These are phyloP conservation scores for Fusarium fujikuroi DNA, from an alignment of 2,329 filamentous ascomycete genomes.

Conservation along the genomic window DNA sequence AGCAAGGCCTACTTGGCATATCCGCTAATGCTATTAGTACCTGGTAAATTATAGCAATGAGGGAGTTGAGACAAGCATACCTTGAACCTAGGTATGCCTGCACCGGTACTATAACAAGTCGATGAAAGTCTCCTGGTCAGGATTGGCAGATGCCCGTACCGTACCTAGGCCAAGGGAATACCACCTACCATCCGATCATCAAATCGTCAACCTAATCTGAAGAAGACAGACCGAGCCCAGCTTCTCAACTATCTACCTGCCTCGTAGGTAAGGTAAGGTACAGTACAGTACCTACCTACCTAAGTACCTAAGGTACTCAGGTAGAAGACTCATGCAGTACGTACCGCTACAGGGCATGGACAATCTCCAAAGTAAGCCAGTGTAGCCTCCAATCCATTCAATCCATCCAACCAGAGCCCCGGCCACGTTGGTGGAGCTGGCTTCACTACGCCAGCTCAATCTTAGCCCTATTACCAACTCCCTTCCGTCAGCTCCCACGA, in stretches of 20 bases:
- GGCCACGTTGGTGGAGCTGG: conserved; percentile 42
- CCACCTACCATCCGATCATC: conserved; percentile 39
- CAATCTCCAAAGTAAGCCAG: conserved; percentile 15
- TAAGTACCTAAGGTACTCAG: background rate
- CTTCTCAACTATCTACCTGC: background rate
- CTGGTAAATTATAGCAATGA: conserved; percentile 39
- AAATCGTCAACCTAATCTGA: conserved; percentile 17
- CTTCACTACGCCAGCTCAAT: conserved; percentile 41
- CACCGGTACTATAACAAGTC: background rate
- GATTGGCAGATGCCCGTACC: conserved; percentile 14
- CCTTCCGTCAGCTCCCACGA: conserved; percentile 42
- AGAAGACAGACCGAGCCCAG: conserved; percentile 5
- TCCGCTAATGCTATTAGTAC: conserved; percentile 8
- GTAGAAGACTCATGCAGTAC: conserved; percentile 9
- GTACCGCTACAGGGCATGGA: conserved; percentile 28
- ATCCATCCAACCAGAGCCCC: conserved; percentile 41
- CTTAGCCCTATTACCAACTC: conserved; percentile 45
- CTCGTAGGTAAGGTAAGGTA: too few relatives aligned
- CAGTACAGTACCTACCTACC: too few relatives aligned
- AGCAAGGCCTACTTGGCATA: conserved; percentile 8
- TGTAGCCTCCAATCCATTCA: conserved; percentile 30
- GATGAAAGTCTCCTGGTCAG: conserved; percentile 25
- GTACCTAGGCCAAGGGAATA: conserved; percentile 23
- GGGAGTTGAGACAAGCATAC: conserved; percentile 42
- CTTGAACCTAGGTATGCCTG: background rate